Conservation (phyloP, 179 eudicot species). For the Beta lomatogona region DNA sequence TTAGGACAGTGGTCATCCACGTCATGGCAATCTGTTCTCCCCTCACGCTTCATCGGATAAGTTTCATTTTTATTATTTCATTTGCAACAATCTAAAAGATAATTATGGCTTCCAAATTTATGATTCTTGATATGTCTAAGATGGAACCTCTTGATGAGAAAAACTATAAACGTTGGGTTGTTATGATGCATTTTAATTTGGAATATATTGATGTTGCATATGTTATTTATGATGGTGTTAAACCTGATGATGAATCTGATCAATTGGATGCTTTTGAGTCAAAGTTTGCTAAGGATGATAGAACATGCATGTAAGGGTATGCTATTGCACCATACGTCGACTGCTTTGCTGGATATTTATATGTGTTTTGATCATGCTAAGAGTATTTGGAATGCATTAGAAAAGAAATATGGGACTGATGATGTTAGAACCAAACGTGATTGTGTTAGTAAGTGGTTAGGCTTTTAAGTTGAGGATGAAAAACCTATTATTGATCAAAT, state of each 20-base stretch:
- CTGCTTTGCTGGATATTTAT: neutral
- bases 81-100: neutral
- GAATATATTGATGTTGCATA: neutral
- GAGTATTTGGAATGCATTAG: neutral
- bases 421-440: neutral
- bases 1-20: no score
- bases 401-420: neutral
- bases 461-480: neutral
- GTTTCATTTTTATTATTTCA: no score
- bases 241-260: neutral
- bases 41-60: no score
- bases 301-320: neutral
- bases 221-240: neutral
- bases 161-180: neutral
- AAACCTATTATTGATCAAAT: neutral
- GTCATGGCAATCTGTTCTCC: no score
- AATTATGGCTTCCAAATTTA: neutral
- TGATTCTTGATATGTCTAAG: neutral
- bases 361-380: neutral
- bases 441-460: no score
- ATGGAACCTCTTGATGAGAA: neutral
- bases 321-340: neutral
- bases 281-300: neutral
- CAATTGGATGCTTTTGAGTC: neutral
- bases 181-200: neutral